Percentiles rank a stretch among this genome's conserved stretches.
These are phyloP conservation scores for Pythium grandisporangium DNA, from an alignment of 352 stramenopile genomes.

Conservation along the genomic window DNA sequence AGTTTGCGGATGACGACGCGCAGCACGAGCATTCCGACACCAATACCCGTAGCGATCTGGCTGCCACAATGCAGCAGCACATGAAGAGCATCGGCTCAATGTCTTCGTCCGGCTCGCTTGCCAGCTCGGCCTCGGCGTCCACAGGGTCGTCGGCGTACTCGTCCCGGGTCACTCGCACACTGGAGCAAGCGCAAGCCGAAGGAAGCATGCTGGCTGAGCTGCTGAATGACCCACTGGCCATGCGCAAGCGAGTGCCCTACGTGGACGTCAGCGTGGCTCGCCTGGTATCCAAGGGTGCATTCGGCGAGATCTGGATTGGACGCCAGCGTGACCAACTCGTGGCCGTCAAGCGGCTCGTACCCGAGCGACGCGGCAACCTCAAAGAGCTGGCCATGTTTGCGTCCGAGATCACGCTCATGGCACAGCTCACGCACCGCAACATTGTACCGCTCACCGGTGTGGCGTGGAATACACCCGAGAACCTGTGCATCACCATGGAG, in stretches of 20 bases:
- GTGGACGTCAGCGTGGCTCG: slow-evolving; percentile 22
- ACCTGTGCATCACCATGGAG: slow-evolving; percentile 19
- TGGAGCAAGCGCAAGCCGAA: not conserved
- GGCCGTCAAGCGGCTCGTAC: slow-evolving; percentile 34
- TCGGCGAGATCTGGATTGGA: slow-evolving; percentile 38
- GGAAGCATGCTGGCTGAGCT: slow-evolving; percentile 14
- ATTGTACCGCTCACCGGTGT: slow-evolving; percentile 29
- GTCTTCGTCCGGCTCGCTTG: not conserved
- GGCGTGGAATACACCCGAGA: slow-evolving; percentile 16
- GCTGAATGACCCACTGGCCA: slow-evolving; percentile 14
- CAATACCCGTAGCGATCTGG: slow-evolving; percentile 1
- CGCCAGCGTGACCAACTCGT: slow-evolving; percentile 22
- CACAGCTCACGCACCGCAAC: slow-evolving; percentile 21
- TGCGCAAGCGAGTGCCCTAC: slow-evolving; percentile 22
- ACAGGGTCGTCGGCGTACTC: slow-evolving; percentile 1
- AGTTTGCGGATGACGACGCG: not conserved
- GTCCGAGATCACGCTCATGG: slow-evolving; percentile 29
- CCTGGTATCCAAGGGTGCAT: slow-evolving; percentile 30
- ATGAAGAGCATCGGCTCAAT: not conserved
- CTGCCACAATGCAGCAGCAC: not conserved
- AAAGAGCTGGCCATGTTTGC: slow-evolving; percentile 9
- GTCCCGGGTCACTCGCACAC: not conserved
- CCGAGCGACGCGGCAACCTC: slow-evolving; percentile 3
- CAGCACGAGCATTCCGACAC: slow-evolving; percentile 5
- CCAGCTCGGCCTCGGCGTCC: not conserved